Percentiles rank a stretch among this genome's conserved stretches.
Evolutionary conservation across 2,329 filamentous ascomycete species (phyloP).

Genomic region (Monilinia vaccinii-corymbosi): DNA sequence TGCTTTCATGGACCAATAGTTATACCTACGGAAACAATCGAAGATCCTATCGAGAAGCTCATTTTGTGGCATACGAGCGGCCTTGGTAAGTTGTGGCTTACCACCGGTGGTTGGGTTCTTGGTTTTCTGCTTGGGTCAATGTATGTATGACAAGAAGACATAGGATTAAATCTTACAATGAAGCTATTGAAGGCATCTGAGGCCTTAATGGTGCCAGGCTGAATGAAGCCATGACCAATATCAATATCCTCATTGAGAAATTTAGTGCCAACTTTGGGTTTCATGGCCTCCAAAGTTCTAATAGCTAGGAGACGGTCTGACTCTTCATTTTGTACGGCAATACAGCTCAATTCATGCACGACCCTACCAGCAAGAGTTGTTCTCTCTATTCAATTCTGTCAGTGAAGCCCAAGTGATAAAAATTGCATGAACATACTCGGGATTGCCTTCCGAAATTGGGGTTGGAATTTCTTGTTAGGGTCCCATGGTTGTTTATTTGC

Average conservation of each 20-base stretch:
- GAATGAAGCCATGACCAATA: conserved; percentile 39
- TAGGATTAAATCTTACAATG: conserved; percentile 40
- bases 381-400: conserved; percentile 47
- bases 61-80: conserved; percentile 80
- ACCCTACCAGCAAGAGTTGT: conserved; percentile 67
- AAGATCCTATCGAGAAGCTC: conserved; percentile 82
- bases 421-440: conserved; percentile 46
- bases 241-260: conserved; percentile 25
- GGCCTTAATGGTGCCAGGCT: conserved; percentile 42
- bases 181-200: conserved; percentile 41
- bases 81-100: conserved; percentile 68
- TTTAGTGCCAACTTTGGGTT: conserved; percentile 48
- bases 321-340: conserved; percentile 63
- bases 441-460: conserved; percentile 62
- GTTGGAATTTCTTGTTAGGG: conserved; percentile 46
- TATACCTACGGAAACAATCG: conserved; percentile 72
- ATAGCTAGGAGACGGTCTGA: conserved; percentile 52
- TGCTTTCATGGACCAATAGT: conserved; percentile 90
- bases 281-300: conserved; percentile 50
- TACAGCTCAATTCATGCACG: conserved; percentile 66
- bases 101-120: conserved; percentile 42
- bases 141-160: neutral
- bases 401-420: neutral
- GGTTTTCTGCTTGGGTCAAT: conserved; percentile 39
- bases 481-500: conserved; percentile 34